Evolutionary conservation across 306 rosid species (phyloP), one percentile per base, ranked within the genome.

Genomic region (Spatholobus suberectus): DNA sequence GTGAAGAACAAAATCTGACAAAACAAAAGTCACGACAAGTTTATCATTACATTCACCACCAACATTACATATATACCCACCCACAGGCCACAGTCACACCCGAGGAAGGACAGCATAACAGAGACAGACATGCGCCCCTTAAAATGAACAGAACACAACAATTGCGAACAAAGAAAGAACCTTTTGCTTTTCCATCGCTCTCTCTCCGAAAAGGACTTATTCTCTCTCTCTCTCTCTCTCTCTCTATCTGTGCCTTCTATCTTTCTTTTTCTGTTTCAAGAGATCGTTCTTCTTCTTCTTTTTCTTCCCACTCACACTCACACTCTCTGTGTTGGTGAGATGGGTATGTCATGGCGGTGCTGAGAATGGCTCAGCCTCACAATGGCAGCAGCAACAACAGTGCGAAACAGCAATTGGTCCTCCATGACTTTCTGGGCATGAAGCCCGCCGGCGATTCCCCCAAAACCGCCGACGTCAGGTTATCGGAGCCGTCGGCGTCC

Each of bases 381-480:
- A 89, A 70, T 81, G 80, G 55, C 85, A 73, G 49, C 85, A 77
- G 49, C 40, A 43, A 10, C 76, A 83, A 37, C 87, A 81, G 13
- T 77, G 21, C 76, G 4, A 67, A 46, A 74, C 86, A 84, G 6
- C 90, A 87, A 82, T 63, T 69, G 0, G 83, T 90, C 1, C 93
- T 93, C 58, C 99, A 92, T 84, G 98, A 95, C 79, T 95, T 95
- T 86, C 88, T 95, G 46, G 98, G 94, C 80, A 91, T 83, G 94
- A 93, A 80, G 55, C 86, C 96, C 40, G 11, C 82, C 26, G 89
- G 85, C 67, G 40, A 67, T 59, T 58, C 91, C 70, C 79, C 92
- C 17, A 90, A 85, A 81, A 73, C 87, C 81, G 49, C 89, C 24
- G 90, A 88, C 82, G 62, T 75, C 3, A 86, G 92, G 80, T 84